Base-by-base conservation (phyloP, 2,329 filamentous ascomycete genomes). In the Monosporascus sp. region DNA sequence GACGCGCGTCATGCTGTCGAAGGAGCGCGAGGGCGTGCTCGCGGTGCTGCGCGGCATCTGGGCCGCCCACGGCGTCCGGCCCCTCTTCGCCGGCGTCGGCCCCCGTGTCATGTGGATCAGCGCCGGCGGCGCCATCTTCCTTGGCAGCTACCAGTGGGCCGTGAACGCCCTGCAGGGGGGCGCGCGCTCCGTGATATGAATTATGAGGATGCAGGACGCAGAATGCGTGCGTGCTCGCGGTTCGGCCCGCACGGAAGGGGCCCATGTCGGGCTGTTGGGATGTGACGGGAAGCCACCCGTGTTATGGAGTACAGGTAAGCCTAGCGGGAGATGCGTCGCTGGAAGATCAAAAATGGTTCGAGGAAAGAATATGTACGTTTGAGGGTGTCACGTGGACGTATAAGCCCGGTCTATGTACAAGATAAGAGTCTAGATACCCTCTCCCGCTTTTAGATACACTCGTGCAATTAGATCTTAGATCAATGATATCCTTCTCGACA, bases 31-130 rank as follows among this genome's bases (percentile, higher is more conserved):
- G 68, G 80, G 77, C 14, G 79, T 84, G 58, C 68, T 74, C 37
- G 69, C 71, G 5, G 77, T 96, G 56, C 75, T 93, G 58, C 75
- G 74, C 50, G 74, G 78, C 20, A 88, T 97, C 54, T 74, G 85
- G 65, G 74, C 72, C 48, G 79, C 86, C 52, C 80, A 84, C 57
- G 88, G 89, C 1, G 68, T 82, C 5, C 72, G 78, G 56, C 85
- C 86, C 0, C 91, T 92, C 70, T 91, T 92, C 63, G 82, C 85
- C 2, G 89, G 88, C 1, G 79, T 86, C 46, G 91, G 88, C 17
- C 94, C 94, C 2, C 79, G 94, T 51, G 86, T 96, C 9, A 87
- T 90, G 57, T 97, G 94, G 92, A 99, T 99, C 68, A 94, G 90
- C 61, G 87, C 90, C 53, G 94, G 94, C 3, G 94, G 94, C 1